These are phyloP conservation scores for Penicillium pancosmium DNA, from an alignment of 495 filamentous ascomycete genomes.

Conservation along the genomic window DNA sequence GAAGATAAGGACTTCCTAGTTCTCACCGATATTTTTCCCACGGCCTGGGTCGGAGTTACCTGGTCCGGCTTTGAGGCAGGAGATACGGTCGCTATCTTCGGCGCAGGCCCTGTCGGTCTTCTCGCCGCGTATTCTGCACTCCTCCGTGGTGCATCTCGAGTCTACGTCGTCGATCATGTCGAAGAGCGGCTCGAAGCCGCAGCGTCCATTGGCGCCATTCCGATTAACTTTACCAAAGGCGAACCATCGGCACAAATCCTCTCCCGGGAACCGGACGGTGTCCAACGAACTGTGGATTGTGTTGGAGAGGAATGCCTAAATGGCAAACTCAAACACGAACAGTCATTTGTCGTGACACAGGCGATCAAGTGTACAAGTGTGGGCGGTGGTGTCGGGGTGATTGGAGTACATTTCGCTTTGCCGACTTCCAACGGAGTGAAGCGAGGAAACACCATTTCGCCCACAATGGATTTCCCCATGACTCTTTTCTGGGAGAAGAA, in stretches of 20 bases:
- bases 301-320: neutral
- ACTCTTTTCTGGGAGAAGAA: neutral
- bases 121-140: constrained; percentile 41
- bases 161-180: constrained; percentile 54
- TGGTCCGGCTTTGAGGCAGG: constrained; percentile 33
- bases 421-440: neutral
- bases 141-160: constrained; percentile 41
- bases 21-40: constrained; percentile 39
- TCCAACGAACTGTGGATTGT: neutral
- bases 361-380: neutral
- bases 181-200: constrained; percentile 48
- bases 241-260: constrained; percentile 31
- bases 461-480: neutral
- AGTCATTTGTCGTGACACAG: neutral
- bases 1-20: neutral
- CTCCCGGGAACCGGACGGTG: constrained; percentile 9
- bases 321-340: neutral
- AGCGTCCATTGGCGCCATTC: constrained; percentile 49
- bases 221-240: constrained; percentile 39
- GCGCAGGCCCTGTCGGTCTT: constrained; percentile 44
- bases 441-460: neutral
- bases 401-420: neutral
- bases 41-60: constrained; percentile 32
- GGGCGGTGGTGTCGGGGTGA: neutral
- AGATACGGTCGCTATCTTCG: constrained; percentile 42